Evolutionary conservation across 2,329 filamentous ascomycete species (phyloP), one percentile per base, ranked within the genome.

Genomic region (Fusarium graminum): DNA sequence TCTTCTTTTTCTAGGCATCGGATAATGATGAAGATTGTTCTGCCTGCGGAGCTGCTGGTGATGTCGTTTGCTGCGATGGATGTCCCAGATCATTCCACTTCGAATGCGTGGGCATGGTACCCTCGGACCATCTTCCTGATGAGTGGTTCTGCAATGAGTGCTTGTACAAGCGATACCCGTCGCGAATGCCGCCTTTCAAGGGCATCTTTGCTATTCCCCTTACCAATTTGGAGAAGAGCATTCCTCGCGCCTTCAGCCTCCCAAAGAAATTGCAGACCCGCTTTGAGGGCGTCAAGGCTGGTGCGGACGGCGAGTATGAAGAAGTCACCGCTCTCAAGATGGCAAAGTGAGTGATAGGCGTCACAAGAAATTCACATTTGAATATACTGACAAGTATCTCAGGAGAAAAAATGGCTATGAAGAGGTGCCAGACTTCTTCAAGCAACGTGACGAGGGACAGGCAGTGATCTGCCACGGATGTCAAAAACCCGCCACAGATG

Each of bases 1-100:
- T 22, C 22, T 22, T 22, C 22, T 22, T 22, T 40, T 55, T 32
- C 14, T 58, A 80, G 78, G 69, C 68, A 30, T 75, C 77, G 70
- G 90, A 97, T 65, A 97, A 97, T 77, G 92, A 95, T 77, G 94
- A 98, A 77, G 90, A 91, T 74, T 99, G 94, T 81, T 90, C 90
- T 63, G 88, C 93, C 43, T 99, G 95, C 80, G 88, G 90, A 73
- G 91, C 91, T 66, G 91, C 88, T 69, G 94, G 94, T 57, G 88
- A 93, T 70, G 86, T 99, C 65, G 85, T 98, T 68, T 97, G 94
- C 80, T 99, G 95, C 78, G 95, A 98, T 80, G 92, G 91, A 65
- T 99, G 95, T 80, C 87, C 90, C 62, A 88, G 92, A 69, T 92
- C 94, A 7, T 97, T 96, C 79, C 95, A 98, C 79, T 93, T 95